A percentile compares a stretch with the other conserved stretches of the same genome.
Evolutionary conservation across 1,284 basidiomycete genomes (phyloP).

Genomic region (Schizophyllum amplum): DNA sequence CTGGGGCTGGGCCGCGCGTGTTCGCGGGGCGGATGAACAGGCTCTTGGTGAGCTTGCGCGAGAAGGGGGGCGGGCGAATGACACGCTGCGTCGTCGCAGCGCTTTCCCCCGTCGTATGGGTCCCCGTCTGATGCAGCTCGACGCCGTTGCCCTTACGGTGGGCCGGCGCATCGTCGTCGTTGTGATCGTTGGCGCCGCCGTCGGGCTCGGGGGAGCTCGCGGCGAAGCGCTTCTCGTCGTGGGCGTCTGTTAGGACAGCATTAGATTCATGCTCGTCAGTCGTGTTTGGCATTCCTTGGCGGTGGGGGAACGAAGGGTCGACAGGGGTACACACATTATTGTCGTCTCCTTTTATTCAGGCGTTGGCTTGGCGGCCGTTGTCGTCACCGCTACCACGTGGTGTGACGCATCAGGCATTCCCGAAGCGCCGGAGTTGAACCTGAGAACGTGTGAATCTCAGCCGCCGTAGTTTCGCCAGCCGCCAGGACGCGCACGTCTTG

Average conservation of each 20-base stretch:
- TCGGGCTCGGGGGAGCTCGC: neutral
- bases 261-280: neutral
- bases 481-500: too few species aligned
- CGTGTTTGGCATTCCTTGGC: neutral
- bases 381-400: too few species aligned
- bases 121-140: neutral
- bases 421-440: too few species aligned
- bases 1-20: constrained; percentile 28
- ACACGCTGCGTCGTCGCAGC: neutral
- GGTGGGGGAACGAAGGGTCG: neutral
- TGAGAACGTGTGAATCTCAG: too few species aligned
- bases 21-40: constrained; percentile 26
- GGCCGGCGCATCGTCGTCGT: neutral
- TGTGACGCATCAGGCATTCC: too few species aligned
- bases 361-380: too few species aligned
- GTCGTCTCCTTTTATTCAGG: too few species aligned
- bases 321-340: too few species aligned
- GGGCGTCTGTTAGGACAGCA: neutral
- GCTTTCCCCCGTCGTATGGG: neutral
- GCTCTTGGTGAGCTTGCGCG: constrained; percentile 2
- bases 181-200: neutral
- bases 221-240: neutral
- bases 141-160: neutral
- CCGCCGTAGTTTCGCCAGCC: too few species aligned
- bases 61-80: constrained; percentile 7